A percentile compares a stretch with the other conserved stretches of the same genome.
Evolutionary conservation across 768 basidiomycete genomes (phyloP).

Genomic region (Mycena kentingensis): DNA sequence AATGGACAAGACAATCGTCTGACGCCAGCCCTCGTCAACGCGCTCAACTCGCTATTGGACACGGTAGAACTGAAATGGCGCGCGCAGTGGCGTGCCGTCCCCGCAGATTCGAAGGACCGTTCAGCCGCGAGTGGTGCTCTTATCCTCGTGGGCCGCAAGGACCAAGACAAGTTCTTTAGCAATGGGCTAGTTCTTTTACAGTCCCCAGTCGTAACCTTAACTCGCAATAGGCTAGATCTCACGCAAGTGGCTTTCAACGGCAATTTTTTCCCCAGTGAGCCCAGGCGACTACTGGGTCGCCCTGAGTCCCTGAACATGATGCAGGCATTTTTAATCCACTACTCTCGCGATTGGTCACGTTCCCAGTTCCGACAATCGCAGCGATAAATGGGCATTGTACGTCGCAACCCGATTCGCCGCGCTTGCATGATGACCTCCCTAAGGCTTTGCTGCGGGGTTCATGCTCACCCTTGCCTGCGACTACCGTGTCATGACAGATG

Average conservation of each 20-base stretch:
- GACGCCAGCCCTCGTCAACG: slow-evolving; percentile 59
- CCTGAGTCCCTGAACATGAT: slow-evolving; percentile 10
- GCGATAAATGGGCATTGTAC: slow-evolving; percentile 79
- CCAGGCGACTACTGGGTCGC: slow-evolving; percentile 4
- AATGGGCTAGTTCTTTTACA: slow-evolving; percentile 42
- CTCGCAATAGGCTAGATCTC: slow-evolving; percentile 64
- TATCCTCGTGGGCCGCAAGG: slow-evolving; percentile 72
- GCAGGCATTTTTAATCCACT: slow-evolving; percentile 77
- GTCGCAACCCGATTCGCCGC: background rate
- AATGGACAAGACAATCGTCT: slow-evolving; percentile 77
- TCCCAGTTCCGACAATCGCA: slow-evolving; percentile 83
- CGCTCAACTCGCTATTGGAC: slow-evolving; percentile 70
- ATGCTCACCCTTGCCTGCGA: slow-evolving; percentile 82
- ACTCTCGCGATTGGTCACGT: slow-evolving; percentile 65
- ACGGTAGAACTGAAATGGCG: slow-evolving; percentile 75
- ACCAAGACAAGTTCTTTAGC: slow-evolving; percentile 88
- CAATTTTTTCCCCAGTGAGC: slow-evolving; percentile 67
- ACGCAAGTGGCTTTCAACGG: slow-evolving; percentile 51
- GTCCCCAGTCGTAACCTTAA: background rate
- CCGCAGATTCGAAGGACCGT: slow-evolving; percentile 43
- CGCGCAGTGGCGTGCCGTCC: slow-evolving; percentile 47
- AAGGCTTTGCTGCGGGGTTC: slow-evolving; percentile 73
- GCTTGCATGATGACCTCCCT: background rate
- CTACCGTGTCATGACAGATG: slow-evolving; percentile 87
- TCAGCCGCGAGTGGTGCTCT: slow-evolving; percentile 66